phyloP scores from a whole-genome alignment of 164 flowering plant genomes.

The Vitis labrusca region DNA sequence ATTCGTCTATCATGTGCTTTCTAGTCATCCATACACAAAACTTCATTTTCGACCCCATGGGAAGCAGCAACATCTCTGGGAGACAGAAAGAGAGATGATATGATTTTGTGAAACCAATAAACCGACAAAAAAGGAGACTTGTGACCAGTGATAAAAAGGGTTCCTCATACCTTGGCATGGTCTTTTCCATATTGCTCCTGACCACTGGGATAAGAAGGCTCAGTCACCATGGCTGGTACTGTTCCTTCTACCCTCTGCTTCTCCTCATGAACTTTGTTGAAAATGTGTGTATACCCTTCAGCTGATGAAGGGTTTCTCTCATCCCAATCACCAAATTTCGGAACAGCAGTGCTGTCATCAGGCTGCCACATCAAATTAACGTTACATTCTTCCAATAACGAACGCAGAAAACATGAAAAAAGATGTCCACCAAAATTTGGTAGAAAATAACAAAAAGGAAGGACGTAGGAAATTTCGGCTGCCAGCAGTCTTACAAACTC shows the following conservation, averaged over 20 bases:
- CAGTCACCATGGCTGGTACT: slow-evolving; percentile 17
- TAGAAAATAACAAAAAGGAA: not conserved
- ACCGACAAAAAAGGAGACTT: too few relatives aligned
- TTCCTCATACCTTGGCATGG: slow-evolving; percentile 11
- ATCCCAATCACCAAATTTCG: slow-evolving; percentile 50
- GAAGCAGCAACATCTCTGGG: slow-evolving; percentile 17
- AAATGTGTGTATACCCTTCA: slow-evolving; percentile 34
- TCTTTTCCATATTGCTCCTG: slow-evolving; percentile 10
- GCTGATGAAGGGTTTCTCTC: slow-evolving; percentile 37
- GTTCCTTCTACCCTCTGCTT: slow-evolving; percentile 24
- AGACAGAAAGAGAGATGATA: slow-evolving; percentile 3
- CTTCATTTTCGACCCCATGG: slow-evolving; percentile 21
- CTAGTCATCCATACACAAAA: not conserved
- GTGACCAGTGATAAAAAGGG: too few relatives aligned
- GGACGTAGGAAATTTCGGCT: not conserved
- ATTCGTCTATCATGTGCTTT: not conserved
- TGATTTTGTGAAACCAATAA: not conserved
- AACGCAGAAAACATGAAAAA: not conserved
- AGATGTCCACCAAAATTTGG: not conserved
- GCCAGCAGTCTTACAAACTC: not conserved
- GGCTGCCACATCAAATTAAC: slow-evolving; percentile 22
- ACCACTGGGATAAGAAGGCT: slow-evolving; percentile 12
- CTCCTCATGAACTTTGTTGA: slow-evolving; percentile 37
- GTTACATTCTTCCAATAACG: not conserved
- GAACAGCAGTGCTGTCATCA: slow-evolving; percentile 33